Evolutionary conservation across 768 basidiomycete genomes (phyloP).

Genomic region (Myochromella boudieri): DNA sequence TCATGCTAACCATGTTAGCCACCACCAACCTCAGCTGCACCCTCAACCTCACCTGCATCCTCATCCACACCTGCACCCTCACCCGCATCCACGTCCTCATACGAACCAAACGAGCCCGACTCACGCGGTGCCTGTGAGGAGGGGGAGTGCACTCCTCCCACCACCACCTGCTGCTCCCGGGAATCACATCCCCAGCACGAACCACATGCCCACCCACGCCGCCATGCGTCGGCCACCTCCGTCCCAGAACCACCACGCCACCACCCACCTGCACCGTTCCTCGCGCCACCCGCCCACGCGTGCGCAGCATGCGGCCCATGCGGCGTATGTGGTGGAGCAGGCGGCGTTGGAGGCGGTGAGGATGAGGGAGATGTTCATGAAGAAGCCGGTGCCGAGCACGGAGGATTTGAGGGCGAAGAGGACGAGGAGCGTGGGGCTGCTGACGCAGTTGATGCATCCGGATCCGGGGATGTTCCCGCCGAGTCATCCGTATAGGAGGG

Average conservation of each 20-base stretch:
- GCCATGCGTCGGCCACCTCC: constrained; percentile 18
- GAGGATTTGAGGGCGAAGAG: constrained; percentile 46
- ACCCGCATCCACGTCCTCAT: background rate
- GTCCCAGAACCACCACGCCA: constrained; percentile 27
- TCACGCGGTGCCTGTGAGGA: too few species aligned
- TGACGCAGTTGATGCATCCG: constrained; percentile 73
- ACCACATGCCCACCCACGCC: constrained; percentile 12
- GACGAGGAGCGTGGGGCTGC: constrained; percentile 48
- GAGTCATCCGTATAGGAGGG: constrained; percentile 58
- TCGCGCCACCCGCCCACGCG: constrained; percentile 22
- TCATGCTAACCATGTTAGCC: too few species aligned
- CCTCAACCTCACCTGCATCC: constrained; percentile 4
- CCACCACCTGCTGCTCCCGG: background rate
- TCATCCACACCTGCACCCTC: constrained; percentile 14
- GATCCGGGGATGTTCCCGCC: constrained; percentile 59
- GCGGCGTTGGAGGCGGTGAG: constrained; percentile 65
- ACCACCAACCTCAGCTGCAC: background rate
- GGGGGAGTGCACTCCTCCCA: too few species aligned
- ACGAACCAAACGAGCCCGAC: background rate
- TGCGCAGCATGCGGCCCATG: constrained; percentile 21
- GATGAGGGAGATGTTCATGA: constrained; percentile 71
- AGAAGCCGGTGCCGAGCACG: constrained; percentile 64
- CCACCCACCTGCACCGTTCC: constrained; percentile 20
- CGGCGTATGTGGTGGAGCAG: constrained; percentile 34
- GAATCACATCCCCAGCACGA: constrained; percentile 1